phyloP scores from a whole-genome alignment of 23 red algal species.

The Gracilaria domingensis region DNA sequence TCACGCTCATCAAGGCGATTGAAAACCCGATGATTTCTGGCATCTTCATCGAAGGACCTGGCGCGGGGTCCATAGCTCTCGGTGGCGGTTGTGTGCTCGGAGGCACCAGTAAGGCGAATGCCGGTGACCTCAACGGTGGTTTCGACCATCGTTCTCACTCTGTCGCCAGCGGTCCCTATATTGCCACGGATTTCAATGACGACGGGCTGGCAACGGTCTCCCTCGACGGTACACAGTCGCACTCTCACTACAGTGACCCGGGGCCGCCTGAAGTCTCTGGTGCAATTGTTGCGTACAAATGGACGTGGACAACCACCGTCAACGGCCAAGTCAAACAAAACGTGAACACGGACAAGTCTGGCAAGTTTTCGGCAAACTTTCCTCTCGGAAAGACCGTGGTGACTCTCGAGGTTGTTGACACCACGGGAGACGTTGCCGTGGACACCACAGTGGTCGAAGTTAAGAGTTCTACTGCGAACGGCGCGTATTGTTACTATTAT shows the following conservation, averaged over 20 bases:
- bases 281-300: conserved; percentile 73
- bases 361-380: conserved; percentile 65
- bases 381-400: conserved; percentile 70
- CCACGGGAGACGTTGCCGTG: conserved; percentile 50
- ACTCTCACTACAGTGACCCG: conserved; percentile 80
- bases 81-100: conserved; percentile 45
- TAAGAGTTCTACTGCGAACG: conserved; percentile 43
- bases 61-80: conserved; percentile 27
- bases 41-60: conserved; percentile 56
- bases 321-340: conserved; percentile 37
- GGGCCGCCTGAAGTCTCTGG: conserved; percentile 56
- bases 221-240: conserved; percentile 70
- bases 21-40: conserved; percentile 79
- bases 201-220: conserved; percentile 41
- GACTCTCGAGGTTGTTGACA: conserved; percentile 62
- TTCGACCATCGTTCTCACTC: conserved; percentile 75
- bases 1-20: conserved; percentile 64
- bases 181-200: conserved; percentile 73
- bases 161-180: conserved; percentile 72
- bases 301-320: conserved; percentile 44
- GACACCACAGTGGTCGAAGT: conserved; percentile 64
- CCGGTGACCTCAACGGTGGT: conserved; percentile 34
- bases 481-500: conserved; percentile 77
- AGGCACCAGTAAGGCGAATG: conserved; percentile 19
- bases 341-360: conserved; percentile 33